Base-by-base conservation (phyloP, 768 basidiomycete genomes). In the Tricholoma sp. region DNA sequence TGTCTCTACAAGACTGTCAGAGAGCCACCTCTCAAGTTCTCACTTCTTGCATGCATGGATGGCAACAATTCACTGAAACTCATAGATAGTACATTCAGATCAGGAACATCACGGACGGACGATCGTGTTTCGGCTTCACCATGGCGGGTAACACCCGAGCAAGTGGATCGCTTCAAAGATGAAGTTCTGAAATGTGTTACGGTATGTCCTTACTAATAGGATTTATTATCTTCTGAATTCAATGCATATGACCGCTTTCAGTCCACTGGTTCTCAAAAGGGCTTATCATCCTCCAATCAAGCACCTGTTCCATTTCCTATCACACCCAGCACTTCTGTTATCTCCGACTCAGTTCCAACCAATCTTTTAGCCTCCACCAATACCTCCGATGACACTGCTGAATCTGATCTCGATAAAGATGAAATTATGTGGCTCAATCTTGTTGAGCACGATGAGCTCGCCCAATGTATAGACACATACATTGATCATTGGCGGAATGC, bases 371-470 rank as follows among this genome's bases (percentile, higher is more conserved):
- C 39, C 10, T n/a, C 39, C 21, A 10, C 10, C 45, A 46, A 46
- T 46, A 24, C 22, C 19, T 46, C 19, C 12, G 21, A 46, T 2
- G 12, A 46, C 10, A 5, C 11, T 7, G 7, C 21, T 14, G 22
- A 46, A 24, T 10, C 45, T 24, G 45, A 46, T 46, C 45, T 46
- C 12, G 52, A 41, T 49, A 34, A 50, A 2, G 58, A 59, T 0
- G 56, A 61, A 16, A 18, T 60, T 11, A 61, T 57, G 3, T 64
- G 62, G 66, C 59, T 66, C 24, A 64, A 67, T 19, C 27, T 59
- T 3, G 19, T 21, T 5, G 64, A 67, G 27, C 37, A 47, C 2
- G 61, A 62, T 21, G 60, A 65, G 11, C 52, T 58, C 11, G 22
- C 31, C 14, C 37, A 62, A 19, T 46, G 37, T 39, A 1, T 59